phyloP scores from a whole-genome alignment of 371 early-diverging fungal species.

The Syncephalastrum contaminatum region DNA sequence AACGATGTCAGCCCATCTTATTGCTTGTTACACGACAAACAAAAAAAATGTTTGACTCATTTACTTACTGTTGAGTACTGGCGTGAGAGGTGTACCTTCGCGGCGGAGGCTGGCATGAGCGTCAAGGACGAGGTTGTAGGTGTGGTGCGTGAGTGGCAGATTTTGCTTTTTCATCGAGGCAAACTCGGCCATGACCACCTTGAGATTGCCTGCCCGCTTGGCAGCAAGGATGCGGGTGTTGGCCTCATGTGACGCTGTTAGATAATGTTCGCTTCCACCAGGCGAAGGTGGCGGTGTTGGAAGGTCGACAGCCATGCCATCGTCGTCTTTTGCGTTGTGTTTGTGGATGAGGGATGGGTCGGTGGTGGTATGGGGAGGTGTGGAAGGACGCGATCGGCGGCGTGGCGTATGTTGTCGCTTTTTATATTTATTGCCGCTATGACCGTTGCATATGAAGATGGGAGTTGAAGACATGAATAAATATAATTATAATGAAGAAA shows the following conservation, averaged over 20 bases:
- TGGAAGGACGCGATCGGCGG: background rate
- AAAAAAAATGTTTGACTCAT: background rate
- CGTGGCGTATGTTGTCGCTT: background rate
- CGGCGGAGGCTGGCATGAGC: slow-evolving; percentile 37
- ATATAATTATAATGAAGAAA: slow-evolving; percentile 3
- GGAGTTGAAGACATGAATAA: background rate
- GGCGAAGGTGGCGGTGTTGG: slow-evolving; percentile 21
- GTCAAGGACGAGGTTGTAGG: slow-evolving; percentile 49
- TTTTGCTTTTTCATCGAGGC: slow-evolving; percentile 29
- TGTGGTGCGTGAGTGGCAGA: slow-evolving; percentile 34
- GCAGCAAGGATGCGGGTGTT: slow-evolving; percentile 31
- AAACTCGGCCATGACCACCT: slow-evolving; percentile 34
- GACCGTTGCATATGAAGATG: too few relatives aligned
- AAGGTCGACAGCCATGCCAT: background rate
- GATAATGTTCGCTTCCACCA: slow-evolving; percentile 1
- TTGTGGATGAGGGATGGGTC: too few relatives aligned
- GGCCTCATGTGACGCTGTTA: slow-evolving; percentile 11
- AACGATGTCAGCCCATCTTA: slow-evolving; percentile 1
- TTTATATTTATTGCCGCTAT: background rate
- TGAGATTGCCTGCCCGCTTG: slow-evolving; percentile 35
- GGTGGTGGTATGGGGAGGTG: background rate
- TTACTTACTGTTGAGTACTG: slow-evolving; percentile 34
- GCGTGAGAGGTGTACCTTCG: slow-evolving; percentile 36
- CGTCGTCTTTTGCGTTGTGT: background rate
- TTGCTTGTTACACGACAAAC: slow-evolving; percentile 5